Conservation (phyloP, 1,284 basidiomycete genomes). For the Wallemia ichthyophaga region DNA sequence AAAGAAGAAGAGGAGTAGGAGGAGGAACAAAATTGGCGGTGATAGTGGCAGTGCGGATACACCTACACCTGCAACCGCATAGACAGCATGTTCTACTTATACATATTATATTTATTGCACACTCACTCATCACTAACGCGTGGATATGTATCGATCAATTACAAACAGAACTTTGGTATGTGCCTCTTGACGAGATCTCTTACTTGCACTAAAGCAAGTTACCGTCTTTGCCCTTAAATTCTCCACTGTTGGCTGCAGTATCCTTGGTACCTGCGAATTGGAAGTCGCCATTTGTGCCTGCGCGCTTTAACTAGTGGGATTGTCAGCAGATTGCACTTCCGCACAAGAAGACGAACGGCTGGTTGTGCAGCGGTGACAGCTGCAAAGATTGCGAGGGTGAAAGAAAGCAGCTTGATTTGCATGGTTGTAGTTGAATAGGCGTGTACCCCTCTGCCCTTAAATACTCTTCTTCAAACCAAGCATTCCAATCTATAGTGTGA, state of each 20-base stretch:
- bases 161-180: no score
- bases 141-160: no score
- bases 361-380: background rate
- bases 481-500: no score
- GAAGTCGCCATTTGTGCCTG: background rate
- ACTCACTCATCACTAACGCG: no score
- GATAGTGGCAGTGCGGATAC: background rate
- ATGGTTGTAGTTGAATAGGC: background rate
- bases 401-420: background rate
- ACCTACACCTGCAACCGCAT: no score
- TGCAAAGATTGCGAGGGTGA: background rate
- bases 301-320: no score
- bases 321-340: no score
- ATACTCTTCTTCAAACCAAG: background rate
- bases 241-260: background rate
- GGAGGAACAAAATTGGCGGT: background rate
- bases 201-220: background rate
- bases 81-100: no score
- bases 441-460: background rate
- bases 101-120: no score
- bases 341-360: background rate
- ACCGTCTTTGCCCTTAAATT: background rate
- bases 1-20: background rate
- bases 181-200: no score
- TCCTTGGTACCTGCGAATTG: background rate